Evolutionary conservation across 78 protist genomes (phyloP).

Genomic region (Monosiga brevicollis): DNA sequence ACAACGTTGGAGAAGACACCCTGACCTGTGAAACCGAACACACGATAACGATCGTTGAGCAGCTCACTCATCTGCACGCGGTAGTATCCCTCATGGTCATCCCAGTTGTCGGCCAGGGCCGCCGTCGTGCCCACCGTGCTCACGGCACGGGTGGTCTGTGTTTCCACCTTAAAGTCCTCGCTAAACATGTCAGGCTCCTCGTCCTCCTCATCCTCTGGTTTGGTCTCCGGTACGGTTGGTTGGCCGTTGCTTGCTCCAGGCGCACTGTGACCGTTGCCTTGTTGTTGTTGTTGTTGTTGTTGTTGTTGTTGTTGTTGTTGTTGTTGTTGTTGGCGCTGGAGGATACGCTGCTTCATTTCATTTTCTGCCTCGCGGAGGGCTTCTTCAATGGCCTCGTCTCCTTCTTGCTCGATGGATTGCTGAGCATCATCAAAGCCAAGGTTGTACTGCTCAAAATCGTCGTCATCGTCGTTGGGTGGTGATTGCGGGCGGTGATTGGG

Average conservation of each 20-base stretch:
- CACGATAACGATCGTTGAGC: conserved; percentile 46
- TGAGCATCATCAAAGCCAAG: not conserved
- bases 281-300: not conserved
- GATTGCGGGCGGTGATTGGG: not conserved
- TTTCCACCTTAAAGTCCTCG: not conserved
- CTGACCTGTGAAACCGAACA: conserved; percentile 42
- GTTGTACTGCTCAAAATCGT: not conserved
- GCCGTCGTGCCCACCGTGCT: not conserved
- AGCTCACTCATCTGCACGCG: conserved; percentile 52
- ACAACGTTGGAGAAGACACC: conserved; percentile 84
- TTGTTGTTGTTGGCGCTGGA: too few relatives aligned
- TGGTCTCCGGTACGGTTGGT: not conserved
- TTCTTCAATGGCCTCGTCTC: not conserved
- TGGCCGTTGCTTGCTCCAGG: not conserved
- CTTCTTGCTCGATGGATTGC: not conserved
- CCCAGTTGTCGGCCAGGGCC: conserved; percentile 64
- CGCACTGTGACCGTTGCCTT: not conserved
- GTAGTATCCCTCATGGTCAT: conserved; percentile 82
- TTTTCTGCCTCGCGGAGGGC: not conserved
- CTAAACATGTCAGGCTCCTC: not conserved
- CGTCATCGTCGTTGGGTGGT: not conserved
- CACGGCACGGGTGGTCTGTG: not conserved
- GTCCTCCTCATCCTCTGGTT: not conserved
- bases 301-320: not conserved
- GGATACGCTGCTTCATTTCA: too few relatives aligned